Base-by-base conservation (phyloP, 371 early-diverging fungal species). In the Chytridiales sp. region DNA sequence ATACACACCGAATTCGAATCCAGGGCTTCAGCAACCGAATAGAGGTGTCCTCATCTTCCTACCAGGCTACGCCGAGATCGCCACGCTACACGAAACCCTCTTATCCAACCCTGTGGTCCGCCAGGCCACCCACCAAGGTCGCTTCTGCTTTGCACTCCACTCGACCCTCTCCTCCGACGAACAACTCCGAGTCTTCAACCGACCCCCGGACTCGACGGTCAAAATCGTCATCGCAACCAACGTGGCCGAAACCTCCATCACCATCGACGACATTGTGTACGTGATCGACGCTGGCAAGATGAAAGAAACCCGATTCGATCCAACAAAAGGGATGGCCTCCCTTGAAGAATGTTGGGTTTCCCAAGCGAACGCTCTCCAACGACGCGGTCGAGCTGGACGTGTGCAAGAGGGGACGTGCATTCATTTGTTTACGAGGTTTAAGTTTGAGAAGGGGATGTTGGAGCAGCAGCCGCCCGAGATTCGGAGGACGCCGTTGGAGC, bases 401-500 rank as follows among this genome's bases (percentile, higher is more conserved):
- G 74, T 72, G 3, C 58, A 69, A 43, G 42, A 57, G 34, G 77
- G 77, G 21, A 61, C 68, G 0, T 72, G 72, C 51, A 57, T 73
- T 26, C 76, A 76, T 44, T 57, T 75, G 49, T 75, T 75, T 42
- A 72, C 73, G 3, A 51, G 57, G 13, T 63, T 66, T 40, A 56
- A 56, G 32, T 72, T 73, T 44, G 43, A 70, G 32, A 51, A 61
- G 24, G 40, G 13, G 11, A 48, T 76, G 8, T 38, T 61, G 5
- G 62, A 59, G 21, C 77, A 76, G 49, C 77, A 74, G 46, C 56
- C 63, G 13, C 93, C 94, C 1, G 94, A 93, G 68, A 80, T 94
- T 41, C 70, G 83, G 53, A 81, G 94, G 0, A 83, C 87, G 26
- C 90, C 94, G 11, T 69, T 94, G 17, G 90, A 90, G 35, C 87